Evolutionary conservation across 345 rosid genomes (phyloP).

Genomic region (Aquilaria sinensis): DNA sequence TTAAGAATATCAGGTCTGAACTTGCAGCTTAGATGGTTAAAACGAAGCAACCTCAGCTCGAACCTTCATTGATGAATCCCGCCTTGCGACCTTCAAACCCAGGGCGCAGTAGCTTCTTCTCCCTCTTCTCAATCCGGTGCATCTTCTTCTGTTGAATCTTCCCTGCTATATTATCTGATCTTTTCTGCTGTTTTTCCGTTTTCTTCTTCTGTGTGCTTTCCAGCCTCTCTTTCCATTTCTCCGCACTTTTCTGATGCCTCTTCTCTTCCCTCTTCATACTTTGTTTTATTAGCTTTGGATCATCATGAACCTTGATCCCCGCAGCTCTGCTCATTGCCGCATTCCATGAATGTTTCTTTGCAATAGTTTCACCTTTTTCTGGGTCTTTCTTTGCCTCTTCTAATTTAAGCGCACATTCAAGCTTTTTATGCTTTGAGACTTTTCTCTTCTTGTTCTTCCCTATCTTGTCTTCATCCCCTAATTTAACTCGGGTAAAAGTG

Average conservation of each 20-base stretch:
- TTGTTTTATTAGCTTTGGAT: conserved; percentile 68
- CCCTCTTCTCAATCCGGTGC: conserved; percentile 73
- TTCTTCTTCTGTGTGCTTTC: conserved; percentile 55
- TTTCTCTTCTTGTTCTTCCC: conserved; percentile 56
- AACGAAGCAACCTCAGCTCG: conserved; percentile 4
- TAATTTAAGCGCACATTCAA: conserved; percentile 57
- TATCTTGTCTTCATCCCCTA: conserved; percentile 49
- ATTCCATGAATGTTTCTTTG: conserved; percentile 65
- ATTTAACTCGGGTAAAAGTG: conserved; percentile 60
- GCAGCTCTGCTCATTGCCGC: conserved; percentile 78
- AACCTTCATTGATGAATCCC: conserved; percentile 34
- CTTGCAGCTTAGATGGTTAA: not conserved
- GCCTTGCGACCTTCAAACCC: conserved; percentile 88
- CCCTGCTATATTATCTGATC: conserved; percentile 63
- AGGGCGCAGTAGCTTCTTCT: conserved; percentile 82
- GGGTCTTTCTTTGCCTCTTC: conserved; percentile 74
- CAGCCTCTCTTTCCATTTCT: conserved; percentile 83
- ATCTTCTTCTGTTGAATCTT: conserved; percentile 67
- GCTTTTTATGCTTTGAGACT: conserved; percentile 57
- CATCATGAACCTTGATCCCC: conserved; percentile 77
- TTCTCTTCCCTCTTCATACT: conserved; percentile 72
- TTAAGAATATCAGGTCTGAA: too few relatives aligned
- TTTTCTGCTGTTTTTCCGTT: conserved; percentile 66
- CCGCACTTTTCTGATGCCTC: conserved; percentile 61
- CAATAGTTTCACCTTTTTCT: conserved; percentile 52